Evolutionary conservation across 140 eudicot species (phyloP), one percentile per base, ranked within the genome.

Genomic region (Cichorium intybus): DNA sequence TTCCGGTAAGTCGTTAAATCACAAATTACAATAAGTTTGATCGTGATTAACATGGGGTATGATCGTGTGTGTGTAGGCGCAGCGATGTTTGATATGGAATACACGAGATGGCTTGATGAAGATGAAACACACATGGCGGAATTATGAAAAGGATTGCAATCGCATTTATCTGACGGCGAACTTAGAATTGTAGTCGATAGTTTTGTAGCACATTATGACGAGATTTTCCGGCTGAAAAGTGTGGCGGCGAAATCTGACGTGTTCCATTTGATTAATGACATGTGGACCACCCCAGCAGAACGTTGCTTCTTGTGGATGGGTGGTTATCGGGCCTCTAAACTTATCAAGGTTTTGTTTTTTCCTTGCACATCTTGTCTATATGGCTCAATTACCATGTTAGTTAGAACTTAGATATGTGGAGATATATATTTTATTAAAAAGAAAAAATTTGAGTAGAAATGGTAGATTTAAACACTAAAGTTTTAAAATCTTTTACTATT

Each of bases 261-360:
- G 72, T 93, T 93, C 71, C 99, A 93, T 75, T 82, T 93, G 61
- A 78, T 88, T 39, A 88, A 82, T 0, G 99, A 97, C 62, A 81
- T 89, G 95, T 93, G 99, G 99, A 78, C 93, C 6, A 83, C 97
- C 62, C 94, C 99, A 11, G 99, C 97, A 3, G 99, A 93, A 64
- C 95, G 95, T 7, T 93, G 97, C 79, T 93, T 93, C 79, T 90
- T 93, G 1, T 93, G 99, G 99, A 84, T 93, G 93, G 99, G 97
- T 14, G 99, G 97, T 22, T 93, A 88, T 67, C 71, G 95, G 26
- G 97, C 99, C 4, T 93, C 99, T 7, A 95, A 93, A 4, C 87
- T 93, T 6, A 89, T 93, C 80, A 93, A 93, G 97, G 99, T 93
- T 54, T 20, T 11, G 4, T 3, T 3, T 4, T 59, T 15, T 58